These are phyloP conservation scores for Penicillium malachiteum DNA, from an alignment of 495 filamentous ascomycete genomes.

Conservation along the genomic window DNA sequence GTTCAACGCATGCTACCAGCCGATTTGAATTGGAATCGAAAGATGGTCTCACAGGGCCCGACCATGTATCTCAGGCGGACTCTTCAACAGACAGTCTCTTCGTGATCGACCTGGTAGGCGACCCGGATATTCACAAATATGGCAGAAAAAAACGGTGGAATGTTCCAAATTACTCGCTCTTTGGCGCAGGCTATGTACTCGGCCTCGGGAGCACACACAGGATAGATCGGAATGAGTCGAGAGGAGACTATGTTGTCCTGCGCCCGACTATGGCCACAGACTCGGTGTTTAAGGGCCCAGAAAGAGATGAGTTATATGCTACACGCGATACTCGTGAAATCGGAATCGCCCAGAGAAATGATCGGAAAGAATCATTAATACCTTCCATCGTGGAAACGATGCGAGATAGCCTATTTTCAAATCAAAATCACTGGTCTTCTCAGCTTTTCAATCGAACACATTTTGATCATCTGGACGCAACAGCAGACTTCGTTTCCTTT, in stretches of 20 bases:
- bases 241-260: constrained; percentile 49
- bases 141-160: constrained; percentile 61
- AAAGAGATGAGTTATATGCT: neutral
- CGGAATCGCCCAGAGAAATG: no score
- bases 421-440: neutral
- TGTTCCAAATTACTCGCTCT: constrained; percentile 57
- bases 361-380: no score
- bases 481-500: neutral
- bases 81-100: constrained; percentile 19
- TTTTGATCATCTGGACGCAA: neutral
- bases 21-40: no score
- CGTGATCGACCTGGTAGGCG: constrained; percentile 59
- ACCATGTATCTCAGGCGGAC: neutral
- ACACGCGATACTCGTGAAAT: no score
- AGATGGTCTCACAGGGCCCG: no score
- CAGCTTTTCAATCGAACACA: no score
- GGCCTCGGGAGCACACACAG: constrained; percentile 46
- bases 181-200: constrained; percentile 58
- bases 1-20: no score
- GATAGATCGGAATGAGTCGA: constrained; percentile 53
- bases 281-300: neutral
- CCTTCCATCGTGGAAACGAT: no score
- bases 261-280: constrained; percentile 8
- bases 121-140: constrained; percentile 59
- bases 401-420: neutral